A percentile compares a stretch with the other conserved stretches of the same genome.
Evolutionary conservation across 2,329 filamentous ascomycete genomes (phyloP).

Genomic region (Rhytidhysteron rufulum): DNA sequence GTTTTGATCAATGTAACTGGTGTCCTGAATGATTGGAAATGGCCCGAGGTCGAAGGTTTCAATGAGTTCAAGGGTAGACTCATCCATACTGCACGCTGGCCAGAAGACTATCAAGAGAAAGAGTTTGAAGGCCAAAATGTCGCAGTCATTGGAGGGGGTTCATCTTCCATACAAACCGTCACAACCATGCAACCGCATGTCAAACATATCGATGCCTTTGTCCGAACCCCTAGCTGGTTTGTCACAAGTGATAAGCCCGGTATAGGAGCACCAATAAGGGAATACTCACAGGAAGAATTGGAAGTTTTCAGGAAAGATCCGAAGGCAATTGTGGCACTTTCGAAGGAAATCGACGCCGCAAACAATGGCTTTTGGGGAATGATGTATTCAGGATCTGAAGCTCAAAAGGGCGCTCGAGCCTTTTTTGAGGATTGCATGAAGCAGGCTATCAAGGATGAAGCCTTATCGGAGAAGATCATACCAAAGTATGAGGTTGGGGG

Average conservation of each 20-base stretch:
- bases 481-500: too few species aligned
- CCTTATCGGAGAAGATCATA: too few species aligned
- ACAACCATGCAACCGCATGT: background rate
- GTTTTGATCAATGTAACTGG: constrained; percentile 48
- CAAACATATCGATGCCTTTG: background rate
- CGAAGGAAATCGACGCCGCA: background rate
- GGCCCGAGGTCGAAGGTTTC: constrained; percentile 55
- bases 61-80: constrained; percentile 54
- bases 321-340: background rate
- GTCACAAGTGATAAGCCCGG: too few species aligned
- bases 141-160: constrained; percentile 58
- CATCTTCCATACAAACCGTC: constrained; percentile 51
- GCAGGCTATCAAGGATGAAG: background rate
- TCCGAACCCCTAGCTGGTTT: background rate
- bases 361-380: background rate
- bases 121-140: constrained; percentile 52
- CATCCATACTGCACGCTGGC: constrained; percentile 56
- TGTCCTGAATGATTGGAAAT: constrained; percentile 53
- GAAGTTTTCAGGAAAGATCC: background rate
- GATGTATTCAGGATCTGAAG: background rate
- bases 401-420: background rate
- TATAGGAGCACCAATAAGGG: too few species aligned
- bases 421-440: background rate
- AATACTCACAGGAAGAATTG: background rate
- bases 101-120: constrained; percentile 37